phyloP scores from a whole-genome alignment of 129 eudicot species.

The Arctium minus region DNA sequence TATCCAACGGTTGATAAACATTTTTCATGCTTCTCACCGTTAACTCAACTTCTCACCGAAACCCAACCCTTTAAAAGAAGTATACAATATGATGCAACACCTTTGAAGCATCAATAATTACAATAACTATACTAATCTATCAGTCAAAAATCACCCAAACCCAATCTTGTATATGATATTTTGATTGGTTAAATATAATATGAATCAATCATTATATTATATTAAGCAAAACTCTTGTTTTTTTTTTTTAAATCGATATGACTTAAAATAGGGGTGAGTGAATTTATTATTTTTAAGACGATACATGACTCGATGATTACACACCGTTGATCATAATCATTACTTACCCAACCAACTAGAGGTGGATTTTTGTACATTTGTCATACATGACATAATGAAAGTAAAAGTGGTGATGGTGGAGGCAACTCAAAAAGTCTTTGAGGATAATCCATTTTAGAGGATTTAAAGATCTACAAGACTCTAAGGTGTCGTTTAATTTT shows the following conservation, averaged over 20 bases:
- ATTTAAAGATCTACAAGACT: neutral
- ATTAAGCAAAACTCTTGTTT: no score
- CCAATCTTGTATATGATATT: neutral
- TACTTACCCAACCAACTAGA: neutral
- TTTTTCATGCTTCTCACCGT: no score
- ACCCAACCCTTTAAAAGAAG: no score
- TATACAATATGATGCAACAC: neutral
- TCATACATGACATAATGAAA: neutral
- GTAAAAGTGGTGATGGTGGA: neutral
- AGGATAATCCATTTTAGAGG: neutral
- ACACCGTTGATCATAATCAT: neutral
- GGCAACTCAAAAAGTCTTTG: constrained; percentile 16
- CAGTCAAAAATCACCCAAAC: neutral
- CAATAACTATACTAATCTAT: no score
- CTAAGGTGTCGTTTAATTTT: no score
- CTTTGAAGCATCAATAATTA: neutral
- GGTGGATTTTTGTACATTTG: neutral
- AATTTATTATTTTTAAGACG: no score
- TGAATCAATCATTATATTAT: neutral
- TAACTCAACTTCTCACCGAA: no score
- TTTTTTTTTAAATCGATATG: no score
- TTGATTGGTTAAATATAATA: no score
- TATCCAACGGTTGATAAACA: no score
- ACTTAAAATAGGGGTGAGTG: no score
- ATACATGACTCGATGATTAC: neutral